phyloP scores from a whole-genome alignment of 768 basidiomycete species.

The Phylloporus arenicola region DNA sequence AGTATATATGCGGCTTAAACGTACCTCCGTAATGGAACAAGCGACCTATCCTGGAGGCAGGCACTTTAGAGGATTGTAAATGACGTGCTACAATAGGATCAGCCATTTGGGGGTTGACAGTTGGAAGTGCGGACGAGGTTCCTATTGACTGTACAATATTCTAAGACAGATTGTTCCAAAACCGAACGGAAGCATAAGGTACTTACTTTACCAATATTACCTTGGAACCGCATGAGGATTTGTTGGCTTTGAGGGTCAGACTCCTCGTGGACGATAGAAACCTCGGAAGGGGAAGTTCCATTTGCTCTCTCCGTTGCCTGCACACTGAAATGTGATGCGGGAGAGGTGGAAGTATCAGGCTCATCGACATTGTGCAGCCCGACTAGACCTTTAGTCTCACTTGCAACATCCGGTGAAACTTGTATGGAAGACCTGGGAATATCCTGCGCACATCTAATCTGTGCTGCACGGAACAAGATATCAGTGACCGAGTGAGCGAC shows the following conservation, averaged over 20 bases:
- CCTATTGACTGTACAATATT: conserved; percentile 6
- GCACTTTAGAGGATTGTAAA: conserved; percentile 80
- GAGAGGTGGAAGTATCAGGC: neutral
- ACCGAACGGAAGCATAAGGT: neutral
- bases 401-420: neutral
- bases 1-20: conserved; percentile 7
- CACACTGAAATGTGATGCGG: neutral
- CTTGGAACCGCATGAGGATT: neutral
- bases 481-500: conserved; percentile 56
- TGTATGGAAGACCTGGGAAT: conserved; percentile 1
- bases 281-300: neutral
- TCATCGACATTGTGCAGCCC: neutral
- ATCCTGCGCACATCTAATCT: conserved; percentile 45
- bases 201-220: conserved; percentile 5
- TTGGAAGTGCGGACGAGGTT: neutral
- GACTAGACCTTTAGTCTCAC: neutral
- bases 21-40: conserved; percentile 92
- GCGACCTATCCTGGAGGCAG: conserved; percentile 82
- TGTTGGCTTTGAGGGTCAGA: neutral
- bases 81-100: conserved; percentile 30
- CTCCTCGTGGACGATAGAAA: neutral
- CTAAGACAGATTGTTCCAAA: neutral
- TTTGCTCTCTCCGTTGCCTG: too few relatives aligned
- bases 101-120: neutral
- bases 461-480: conserved; percentile 59